Evolutionary conservation across 2,329 filamentous ascomycete species (phyloP).

Genomic region (Orbilia oligospora): DNA sequence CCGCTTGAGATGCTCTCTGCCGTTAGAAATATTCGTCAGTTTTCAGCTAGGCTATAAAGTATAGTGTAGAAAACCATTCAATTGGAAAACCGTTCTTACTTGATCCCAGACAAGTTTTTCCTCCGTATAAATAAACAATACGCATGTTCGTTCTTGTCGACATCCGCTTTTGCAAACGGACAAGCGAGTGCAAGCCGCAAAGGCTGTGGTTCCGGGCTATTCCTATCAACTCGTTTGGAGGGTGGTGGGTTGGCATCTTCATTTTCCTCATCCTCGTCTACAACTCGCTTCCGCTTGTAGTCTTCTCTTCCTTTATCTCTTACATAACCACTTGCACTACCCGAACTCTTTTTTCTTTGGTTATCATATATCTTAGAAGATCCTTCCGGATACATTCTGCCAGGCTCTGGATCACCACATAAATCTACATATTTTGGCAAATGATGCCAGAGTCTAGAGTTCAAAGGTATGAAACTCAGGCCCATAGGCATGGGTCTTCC

Average conservation of each 20-base stretch:
- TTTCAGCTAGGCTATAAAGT: no score
- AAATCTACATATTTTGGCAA: not conserved
- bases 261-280: slow-evolving; percentile 9
- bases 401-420: not conserved
- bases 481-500: not conserved
- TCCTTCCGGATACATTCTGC: not conserved
- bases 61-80: no score
- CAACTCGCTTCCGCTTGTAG: not conserved
- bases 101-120: slow-evolving; percentile 37
- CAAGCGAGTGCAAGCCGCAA: slow-evolving; percentile 16
- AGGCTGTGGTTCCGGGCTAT: not conserved
- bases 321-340: not conserved
- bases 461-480: not conserved
- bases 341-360: not conserved
- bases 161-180: slow-evolving; percentile 33
- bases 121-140: slow-evolving; percentile 18
- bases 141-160: not conserved
- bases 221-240: slow-evolving; percentile 4
- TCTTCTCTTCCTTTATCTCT: not conserved
- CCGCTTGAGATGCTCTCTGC: slow-evolving; percentile 41
- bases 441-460: not conserved
- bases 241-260: slow-evolving; percentile 12
- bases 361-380: not conserved
- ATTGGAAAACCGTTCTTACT: slow-evolving; percentile 13
- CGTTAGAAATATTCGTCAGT: not conserved